phyloP scores from a whole-genome alignment of 345 rosid species.

The Acer yangbiense region DNA sequence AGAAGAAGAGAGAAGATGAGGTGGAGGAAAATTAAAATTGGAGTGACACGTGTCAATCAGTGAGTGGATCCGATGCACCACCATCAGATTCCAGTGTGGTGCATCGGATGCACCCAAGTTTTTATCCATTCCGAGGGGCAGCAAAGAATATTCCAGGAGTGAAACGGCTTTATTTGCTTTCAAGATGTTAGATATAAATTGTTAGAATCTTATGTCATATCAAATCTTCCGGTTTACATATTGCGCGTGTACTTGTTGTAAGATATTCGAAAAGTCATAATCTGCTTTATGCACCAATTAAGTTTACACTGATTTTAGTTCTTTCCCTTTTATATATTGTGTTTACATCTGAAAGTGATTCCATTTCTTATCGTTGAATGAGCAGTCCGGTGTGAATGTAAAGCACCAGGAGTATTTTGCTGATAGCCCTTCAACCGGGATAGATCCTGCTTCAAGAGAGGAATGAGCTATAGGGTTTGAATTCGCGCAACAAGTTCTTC shows the following conservation, averaged over 20 bases:
- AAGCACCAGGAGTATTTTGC: slow-evolving; percentile 70
- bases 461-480: background rate
- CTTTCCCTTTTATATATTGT: background rate
- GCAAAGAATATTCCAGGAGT: background rate
- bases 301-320: background rate
- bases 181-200: background rate
- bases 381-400: slow-evolving; percentile 65
- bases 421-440: slow-evolving; percentile 68
- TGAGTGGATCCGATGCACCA: too few relatives aligned
- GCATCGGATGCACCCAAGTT: too few relatives aligned
- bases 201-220: background rate
- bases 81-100: too few relatives aligned
- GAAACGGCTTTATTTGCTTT: background rate
- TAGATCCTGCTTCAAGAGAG: slow-evolving; percentile 53
- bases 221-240: background rate
- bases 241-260: background rate
- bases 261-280: background rate
- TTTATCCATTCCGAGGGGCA: slow-evolving; percentile 15
- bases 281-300: background rate
- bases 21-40: too few relatives aligned
- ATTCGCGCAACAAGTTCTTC: background rate
- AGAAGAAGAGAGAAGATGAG: too few relatives aligned
- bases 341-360: background rate
- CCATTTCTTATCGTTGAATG: too few relatives aligned
- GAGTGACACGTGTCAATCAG: too few relatives aligned